Base-by-base conservation (phyloP, 75 land plant genomes). In the Pinus albicaulis region DNA sequence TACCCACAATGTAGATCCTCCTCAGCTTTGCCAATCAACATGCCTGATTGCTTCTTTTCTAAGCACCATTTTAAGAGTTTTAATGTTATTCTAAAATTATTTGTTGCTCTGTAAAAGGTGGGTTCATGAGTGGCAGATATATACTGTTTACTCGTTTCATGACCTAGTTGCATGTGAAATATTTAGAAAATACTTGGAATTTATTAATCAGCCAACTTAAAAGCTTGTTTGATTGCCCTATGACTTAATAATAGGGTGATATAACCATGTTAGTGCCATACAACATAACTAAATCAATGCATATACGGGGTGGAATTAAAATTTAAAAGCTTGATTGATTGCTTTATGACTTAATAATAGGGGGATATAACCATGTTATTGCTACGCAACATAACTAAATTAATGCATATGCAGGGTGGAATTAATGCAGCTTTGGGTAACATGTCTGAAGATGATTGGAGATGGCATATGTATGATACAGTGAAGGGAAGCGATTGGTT, bases 391-490 rank as follows among this genome's bases (percentile, higher is more conserved):
- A 66, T 68, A 20, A 68, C 17, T 48, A 68, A 3, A 68, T 31
- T 36, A 2, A 64, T 15, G 38, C 52, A 73, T 4, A 73, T 77
- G 65, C 81, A 97, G 99, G 99, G 99, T 77, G 99, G 99, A 22
- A 97, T 97, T 52, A 95, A 95, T 95, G 99, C 99, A 78, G 98
- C 99, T 17, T 76, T 97, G 55, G 99, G 99, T 59, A 97, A 97
- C 62, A 97, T 97, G 99, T 79, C 87, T 41, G 98, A 97, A 77
- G 99, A 97, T 81, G 98, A 97, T 64, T 97, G 99, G 99, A 90
- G 98, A 78, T 97, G 98, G 98, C 99, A 97, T 71, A 95, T 97
- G 98, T 97, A 97, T 79, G 99, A 97, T 76, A 97, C 99, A 11
- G 99, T 97, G 41, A 97, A 97, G 78, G 99, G 99, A 81, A 95